A percentile compares a stretch with the other conserved stretches of the same genome.
Conservation (phyloP, 2,329 filamentous ascomycete genomes). For the Colletotrichum cuscutae region DNA sequence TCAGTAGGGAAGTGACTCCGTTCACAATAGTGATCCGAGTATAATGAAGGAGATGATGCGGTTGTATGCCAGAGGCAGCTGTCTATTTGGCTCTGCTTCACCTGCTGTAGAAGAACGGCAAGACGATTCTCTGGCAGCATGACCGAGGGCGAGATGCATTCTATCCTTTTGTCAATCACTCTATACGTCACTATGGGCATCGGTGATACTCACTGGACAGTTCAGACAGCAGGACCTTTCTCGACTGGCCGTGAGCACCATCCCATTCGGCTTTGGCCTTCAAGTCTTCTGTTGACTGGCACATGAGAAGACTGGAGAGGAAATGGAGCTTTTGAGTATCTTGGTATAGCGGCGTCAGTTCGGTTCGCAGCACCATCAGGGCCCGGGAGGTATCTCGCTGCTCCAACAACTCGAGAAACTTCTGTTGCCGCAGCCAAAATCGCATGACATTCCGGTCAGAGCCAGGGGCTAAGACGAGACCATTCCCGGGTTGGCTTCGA, state of each 20-base stretch:
- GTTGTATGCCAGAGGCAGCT: slow-evolving; percentile 92
- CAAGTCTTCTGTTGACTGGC: slow-evolving; percentile 79
- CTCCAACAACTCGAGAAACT: slow-evolving; percentile 92
- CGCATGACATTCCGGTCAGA: slow-evolving; percentile 84
- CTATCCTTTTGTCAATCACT: slow-evolving; percentile 54
- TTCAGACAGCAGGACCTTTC: slow-evolving; percentile 79
- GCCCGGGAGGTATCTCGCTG: slow-evolving; percentile 77
- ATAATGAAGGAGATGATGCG: slow-evolving; percentile 81
- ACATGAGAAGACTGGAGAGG: slow-evolving; percentile 92
- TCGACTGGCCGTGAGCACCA: slow-evolving; percentile 79
- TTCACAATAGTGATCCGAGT: slow-evolving; percentile 88
- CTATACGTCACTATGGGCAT: background rate
- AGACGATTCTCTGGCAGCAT: slow-evolving; percentile 96
- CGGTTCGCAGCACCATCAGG: slow-evolving; percentile 83
- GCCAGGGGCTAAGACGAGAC: slow-evolving; percentile 78
- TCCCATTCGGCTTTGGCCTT: slow-evolving; percentile 85
- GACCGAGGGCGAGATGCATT: slow-evolving; percentile 91
- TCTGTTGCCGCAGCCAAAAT: slow-evolving; percentile 91
- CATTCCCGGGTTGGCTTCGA: slow-evolving; percentile 55
- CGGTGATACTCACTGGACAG: slow-evolving; percentile 75
- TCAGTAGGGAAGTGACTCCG: slow-evolving; percentile 81
- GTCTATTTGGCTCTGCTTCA: slow-evolving; percentile 85
- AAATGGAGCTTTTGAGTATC: slow-evolving; percentile 82
- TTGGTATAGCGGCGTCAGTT: slow-evolving; percentile 87
- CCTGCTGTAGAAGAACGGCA: slow-evolving; percentile 81